Base-by-base conservation (phyloP, 805 yeast species). In the Ogataea populi-albae region DNA sequence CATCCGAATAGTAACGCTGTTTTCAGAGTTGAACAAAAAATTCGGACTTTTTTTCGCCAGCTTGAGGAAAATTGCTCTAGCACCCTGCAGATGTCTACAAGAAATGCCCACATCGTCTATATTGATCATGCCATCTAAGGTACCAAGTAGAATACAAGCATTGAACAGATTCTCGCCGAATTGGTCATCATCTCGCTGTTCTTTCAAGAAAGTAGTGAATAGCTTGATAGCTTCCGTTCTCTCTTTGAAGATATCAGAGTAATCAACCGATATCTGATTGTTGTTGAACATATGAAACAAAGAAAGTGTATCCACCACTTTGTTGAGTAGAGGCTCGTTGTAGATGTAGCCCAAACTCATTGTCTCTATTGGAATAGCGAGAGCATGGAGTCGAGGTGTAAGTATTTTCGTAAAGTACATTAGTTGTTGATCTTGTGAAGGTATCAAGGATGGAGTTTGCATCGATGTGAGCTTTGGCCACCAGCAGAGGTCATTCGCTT, bases 61-160 rank as follows among this genome's bases (percentile, higher is more conserved):
- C 17, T 41, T 40, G 8, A 31, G 26, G 27, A 56, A 31, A 23
- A 55, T 49, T 2, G 57, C 49, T 23, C 56, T 30, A 2, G 54
- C 57, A 4, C 61, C 59, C 31, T 41, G 32, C 19, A 56, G 28
- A 39, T 56, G 59, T 4, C 36, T 29, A 14, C 37, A 34, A 1
- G 47, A 40, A 2, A 43, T 37, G 10, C 18, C 28, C 2, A 50
- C 41, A 10, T 27, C 34, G 9, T 45, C 52, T 10, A 41, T 45
- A 37, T 50, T 41, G 17, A 54, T 46, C 32, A 55, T 46, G 9
- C 60, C 57, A 38, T 56, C 59, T 25, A 55, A 36, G 1, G 47
- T 36, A 9, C 55, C 52, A 25, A 56, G 35, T 16, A 56, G 33
- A 7, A 55, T 43, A 31, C 50, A 50, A 1, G 51, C 49, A 23